Conservation (phyloP, 805 yeast genomes). For the Candida khao-thaluensis region DNA sequence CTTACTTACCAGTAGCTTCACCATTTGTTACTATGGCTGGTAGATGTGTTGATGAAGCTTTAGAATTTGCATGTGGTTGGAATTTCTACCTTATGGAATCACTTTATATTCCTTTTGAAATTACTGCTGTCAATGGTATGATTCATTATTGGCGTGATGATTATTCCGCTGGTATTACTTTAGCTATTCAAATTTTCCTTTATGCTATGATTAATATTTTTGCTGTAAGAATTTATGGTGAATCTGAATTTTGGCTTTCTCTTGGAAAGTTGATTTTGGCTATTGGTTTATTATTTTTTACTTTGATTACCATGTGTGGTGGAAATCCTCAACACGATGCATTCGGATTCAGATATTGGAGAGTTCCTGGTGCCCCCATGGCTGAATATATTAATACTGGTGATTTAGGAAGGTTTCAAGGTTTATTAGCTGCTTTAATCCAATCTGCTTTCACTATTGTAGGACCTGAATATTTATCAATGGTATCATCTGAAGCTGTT, state of each 20-base stretch:
- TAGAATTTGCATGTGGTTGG: slow-evolving; percentile 41
- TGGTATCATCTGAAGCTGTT: slow-evolving; percentile 44
- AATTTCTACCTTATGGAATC: slow-evolving; percentile 23
- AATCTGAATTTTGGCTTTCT: slow-evolving; percentile 47
- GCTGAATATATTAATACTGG: slow-evolving; percentile 40
- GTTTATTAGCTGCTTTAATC: slow-evolving; percentile 39
- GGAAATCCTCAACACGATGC: slow-evolving; percentile 36
- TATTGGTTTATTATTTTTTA: slow-evolving; percentile 38
- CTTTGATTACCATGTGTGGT: slow-evolving; percentile 39
- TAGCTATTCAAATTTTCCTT: slow-evolving; percentile 41
- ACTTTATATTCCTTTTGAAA: slow-evolving; percentile 48
- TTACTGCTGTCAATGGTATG: slow-evolving; percentile 51
- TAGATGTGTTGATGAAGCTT: slow-evolving; percentile 35
- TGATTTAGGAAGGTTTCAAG: slow-evolving; percentile 38
- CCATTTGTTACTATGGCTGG: slow-evolving; percentile 41
- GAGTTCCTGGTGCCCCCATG: slow-evolving; percentile 37
- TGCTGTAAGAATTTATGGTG: slow-evolving; percentile 52
- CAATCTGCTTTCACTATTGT: slow-evolving; percentile 41
- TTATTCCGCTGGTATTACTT: slow-evolving; percentile 48
- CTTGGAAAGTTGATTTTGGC: slow-evolving; percentile 39
- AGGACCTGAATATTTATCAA: slow-evolving; percentile 46
- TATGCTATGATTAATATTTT: slow-evolving; percentile 45
- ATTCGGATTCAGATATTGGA: slow-evolving; percentile 36
- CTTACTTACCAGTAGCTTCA: slow-evolving; percentile 35
- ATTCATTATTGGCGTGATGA: slow-evolving; percentile 53